phyloP scores from a whole-genome alignment of 2,329 filamentous ascomycete species.

The Fusarium sp. region DNA sequence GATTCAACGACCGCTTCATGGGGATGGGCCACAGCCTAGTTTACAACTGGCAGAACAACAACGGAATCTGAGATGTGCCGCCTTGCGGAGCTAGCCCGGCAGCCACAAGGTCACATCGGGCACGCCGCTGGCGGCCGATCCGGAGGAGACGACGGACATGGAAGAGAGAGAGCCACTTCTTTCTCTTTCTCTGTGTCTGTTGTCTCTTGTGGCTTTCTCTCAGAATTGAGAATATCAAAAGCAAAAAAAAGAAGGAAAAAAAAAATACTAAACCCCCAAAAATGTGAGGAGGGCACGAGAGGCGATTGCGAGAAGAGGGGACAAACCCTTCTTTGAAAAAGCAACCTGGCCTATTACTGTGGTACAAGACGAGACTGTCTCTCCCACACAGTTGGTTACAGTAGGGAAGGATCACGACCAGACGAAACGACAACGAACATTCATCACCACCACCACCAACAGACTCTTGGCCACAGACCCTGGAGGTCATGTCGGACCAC shows the following conservation, averaged over 20 bases:
- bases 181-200: not conserved
- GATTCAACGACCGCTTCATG: constrained; percentile 36
- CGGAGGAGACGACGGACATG: not conserved
- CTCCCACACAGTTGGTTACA: not conserved
- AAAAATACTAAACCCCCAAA: not conserved
- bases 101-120: constrained; percentile 29
- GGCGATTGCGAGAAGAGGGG: constrained; percentile 14
- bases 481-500: constrained; percentile 18
- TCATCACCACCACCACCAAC: constrained; percentile 11
- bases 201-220: not conserved
- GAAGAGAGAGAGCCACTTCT: not conserved
- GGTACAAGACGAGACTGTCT: constrained; percentile 9
- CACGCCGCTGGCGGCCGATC: constrained; percentile 17
- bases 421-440: not conserved
- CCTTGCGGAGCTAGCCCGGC: constrained; percentile 12
- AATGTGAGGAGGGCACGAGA: not conserved
- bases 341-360: constrained; percentile 15
- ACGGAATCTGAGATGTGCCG: constrained; percentile 28
- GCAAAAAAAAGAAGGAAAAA: not conserved
- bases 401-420: not conserved
- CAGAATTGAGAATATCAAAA: not conserved
- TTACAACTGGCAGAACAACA: constrained; percentile 35
- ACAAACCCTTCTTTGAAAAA: constrained; percentile 9
- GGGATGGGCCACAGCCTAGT: constrained; percentile 23
- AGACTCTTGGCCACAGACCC: constrained; percentile 5